Evolutionary conservation across 2,329 filamentous ascomycete genomes (phyloP).

Genomic region (Phoma sp.): DNA sequence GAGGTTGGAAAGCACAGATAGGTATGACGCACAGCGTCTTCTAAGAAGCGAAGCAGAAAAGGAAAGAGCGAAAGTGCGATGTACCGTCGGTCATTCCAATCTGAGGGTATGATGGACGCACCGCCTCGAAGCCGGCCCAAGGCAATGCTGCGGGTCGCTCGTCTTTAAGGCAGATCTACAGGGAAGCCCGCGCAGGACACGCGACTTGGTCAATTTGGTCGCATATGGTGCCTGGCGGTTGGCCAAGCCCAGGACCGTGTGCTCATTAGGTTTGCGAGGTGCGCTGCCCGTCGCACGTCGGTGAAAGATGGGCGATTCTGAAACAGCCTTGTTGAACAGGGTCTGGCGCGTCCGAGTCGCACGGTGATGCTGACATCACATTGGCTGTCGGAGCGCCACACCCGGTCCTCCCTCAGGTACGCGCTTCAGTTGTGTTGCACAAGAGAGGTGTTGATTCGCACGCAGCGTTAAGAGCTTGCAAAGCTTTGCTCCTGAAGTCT

Average conservation of each 20-base stretch:
- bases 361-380: conserved; percentile 10
- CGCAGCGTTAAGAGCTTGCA: conserved; percentile 13
- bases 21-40: conserved; percentile 19
- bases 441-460: conserved; percentile 12
- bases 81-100: conserved; percentile 12
- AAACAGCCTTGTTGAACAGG: conserved; percentile 26
- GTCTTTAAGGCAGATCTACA: conserved; percentile 35
- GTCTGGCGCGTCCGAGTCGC: conserved; percentile 13
- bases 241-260: conserved; percentile 19
- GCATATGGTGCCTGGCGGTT: conserved; percentile 19
- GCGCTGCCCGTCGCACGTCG: conserved; percentile 24
- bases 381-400: conserved; percentile 24
- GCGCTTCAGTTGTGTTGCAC: conserved; percentile 32
- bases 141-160: conserved; percentile 14
- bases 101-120: conserved; percentile 12
- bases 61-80: conserved; percentile 7
- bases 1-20: conserved; percentile 18
- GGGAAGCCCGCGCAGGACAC: conserved; percentile 16
- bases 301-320: conserved; percentile 21
- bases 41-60: conserved; percentile 7
- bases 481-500: conserved; percentile 5
- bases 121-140: conserved; percentile 5
- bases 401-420: conserved; percentile 17
- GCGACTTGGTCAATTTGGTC: conserved; percentile 5
- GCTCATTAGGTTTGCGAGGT: conserved; percentile 20